A percentile compares a stretch with the other conserved stretches of the same genome.
Conservation (phyloP, 1,284 basidiomycete species). For the Malassezia dermatis region DNA sequence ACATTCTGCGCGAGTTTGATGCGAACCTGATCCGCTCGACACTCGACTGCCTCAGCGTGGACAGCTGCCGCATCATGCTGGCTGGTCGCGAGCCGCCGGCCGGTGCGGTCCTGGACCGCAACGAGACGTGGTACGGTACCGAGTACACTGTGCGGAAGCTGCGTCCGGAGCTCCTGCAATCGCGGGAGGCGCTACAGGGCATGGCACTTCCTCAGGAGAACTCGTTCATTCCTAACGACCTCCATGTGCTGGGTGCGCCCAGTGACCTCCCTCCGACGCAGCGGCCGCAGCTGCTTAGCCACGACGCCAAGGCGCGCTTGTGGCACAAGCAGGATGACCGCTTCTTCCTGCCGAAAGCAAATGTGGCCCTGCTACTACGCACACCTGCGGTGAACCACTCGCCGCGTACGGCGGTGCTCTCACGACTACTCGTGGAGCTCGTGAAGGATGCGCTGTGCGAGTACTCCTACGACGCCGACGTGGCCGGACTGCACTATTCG, state of each 20-base stretch:
- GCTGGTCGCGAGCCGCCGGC: constrained; percentile 57
- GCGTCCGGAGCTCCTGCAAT: constrained; percentile 20
- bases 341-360: constrained; percentile 46
- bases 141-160: constrained; percentile 40
- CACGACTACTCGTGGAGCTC: constrained; percentile 68
- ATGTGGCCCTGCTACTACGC: constrained; percentile 39
- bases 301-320: constrained; percentile 33
- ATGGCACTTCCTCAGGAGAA: constrained; percentile 41
- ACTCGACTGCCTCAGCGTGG: constrained; percentile 57
- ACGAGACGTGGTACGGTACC: constrained; percentile 47
- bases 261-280: constrained; percentile 23
- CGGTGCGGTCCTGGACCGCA: constrained; percentile 28
- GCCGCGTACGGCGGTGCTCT: constrained; percentile 49
- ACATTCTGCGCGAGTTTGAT: constrained; percentile 69
- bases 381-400: constrained; percentile 47
- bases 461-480: constrained; percentile 81
- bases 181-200: constrained; percentile 24
- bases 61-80: constrained; percentile 62
- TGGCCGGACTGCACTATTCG: constrained; percentile 76
- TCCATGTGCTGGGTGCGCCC: constrained; percentile 25
- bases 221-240: constrained; percentile 39
- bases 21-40: constrained; percentile 58
- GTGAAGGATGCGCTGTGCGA: constrained; percentile 81
- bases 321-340: constrained; percentile 48
- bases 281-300: constrained; percentile 34